These are phyloP conservation scores for Sugiyamaella floridensis DNA, from an alignment of 805 yeast genomes.

Conservation along the genomic window DNA sequence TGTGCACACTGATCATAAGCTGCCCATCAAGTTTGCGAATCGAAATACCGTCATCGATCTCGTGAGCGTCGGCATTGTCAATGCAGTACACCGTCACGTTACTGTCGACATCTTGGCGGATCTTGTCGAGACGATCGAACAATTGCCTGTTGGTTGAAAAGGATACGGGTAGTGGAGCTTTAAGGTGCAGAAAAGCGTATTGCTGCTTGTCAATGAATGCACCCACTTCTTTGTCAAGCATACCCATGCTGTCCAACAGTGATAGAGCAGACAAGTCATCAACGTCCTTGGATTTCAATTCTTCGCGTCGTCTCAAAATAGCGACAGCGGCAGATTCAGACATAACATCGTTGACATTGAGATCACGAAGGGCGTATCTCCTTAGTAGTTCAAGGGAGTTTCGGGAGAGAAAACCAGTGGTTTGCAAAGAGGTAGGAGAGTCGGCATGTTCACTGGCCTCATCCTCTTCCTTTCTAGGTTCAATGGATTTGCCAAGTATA, in stretches of 20 bases:
- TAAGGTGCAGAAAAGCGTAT: conserved; percentile 8
- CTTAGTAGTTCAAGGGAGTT: conserved; percentile 7
- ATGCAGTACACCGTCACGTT: conserved; percentile 66
- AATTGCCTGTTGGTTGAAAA: neutral
- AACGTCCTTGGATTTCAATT: conserved; percentile 1
- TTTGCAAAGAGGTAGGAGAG: neutral
- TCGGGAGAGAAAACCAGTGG: neutral
- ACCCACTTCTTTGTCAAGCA: conserved; percentile 4
- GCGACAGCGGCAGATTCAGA: conserved; percentile 14
- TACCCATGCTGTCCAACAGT: conserved; percentile 1
- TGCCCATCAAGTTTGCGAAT: conserved; percentile 28
- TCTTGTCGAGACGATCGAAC: conserved; percentile 9
- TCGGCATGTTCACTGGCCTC: neutral
- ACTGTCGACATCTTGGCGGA: conserved; percentile 7
- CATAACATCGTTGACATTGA: conserved; percentile 12
- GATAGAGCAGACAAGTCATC: conserved; percentile 4
- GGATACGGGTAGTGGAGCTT: neutral
- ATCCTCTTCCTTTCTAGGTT: neutral
- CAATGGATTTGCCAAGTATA: neutral
- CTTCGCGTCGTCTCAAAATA: conserved; percentile 4
- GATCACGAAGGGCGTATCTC: conserved; percentile 19
- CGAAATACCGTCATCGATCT: conserved; percentile 90
- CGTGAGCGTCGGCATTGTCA: conserved; percentile 73
- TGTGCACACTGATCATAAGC: conserved; percentile 52
- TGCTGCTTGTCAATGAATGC: conserved; percentile 8